phyloP scores from a whole-genome alignment of 176 grass and related monocot species.

The Melocanna baccifera region DNA sequence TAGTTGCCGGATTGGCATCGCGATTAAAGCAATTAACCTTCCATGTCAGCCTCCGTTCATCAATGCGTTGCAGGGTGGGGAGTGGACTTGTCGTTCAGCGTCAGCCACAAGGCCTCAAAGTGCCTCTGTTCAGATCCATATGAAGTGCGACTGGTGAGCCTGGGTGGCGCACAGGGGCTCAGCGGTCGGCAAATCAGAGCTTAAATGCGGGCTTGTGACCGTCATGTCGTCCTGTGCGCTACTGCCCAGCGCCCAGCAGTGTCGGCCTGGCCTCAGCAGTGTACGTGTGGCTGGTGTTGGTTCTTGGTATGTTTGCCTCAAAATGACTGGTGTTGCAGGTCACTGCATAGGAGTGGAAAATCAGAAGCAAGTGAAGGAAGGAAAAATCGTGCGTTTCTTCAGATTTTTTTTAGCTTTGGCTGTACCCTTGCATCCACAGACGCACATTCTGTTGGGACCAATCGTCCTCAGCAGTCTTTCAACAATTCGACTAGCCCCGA shows the following conservation, averaged over 20 bases:
- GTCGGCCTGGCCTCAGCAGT: neutral
- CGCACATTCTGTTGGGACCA: neutral
- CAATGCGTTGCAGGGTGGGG: neutral
- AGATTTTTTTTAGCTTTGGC: neutral
- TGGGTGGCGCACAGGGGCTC: neutral
- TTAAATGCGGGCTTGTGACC: neutral
- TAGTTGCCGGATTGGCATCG: neutral
- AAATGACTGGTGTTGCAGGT: neutral
- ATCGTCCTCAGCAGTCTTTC: too few relatives aligned
- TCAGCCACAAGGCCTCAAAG: neutral
- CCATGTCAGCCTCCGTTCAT: constrained; percentile 15
- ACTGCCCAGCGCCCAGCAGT: neutral
- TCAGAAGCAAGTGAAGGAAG: neutral
- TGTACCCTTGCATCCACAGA: too few relatives aligned
- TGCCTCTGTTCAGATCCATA: neutral
- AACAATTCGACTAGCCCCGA: neutral
- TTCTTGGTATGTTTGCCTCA: neutral
- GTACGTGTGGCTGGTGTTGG: constrained; percentile 12
- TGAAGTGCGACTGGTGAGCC: neutral
- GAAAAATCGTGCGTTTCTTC: neutral
- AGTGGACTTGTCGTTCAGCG: neutral
- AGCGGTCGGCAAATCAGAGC: constrained; percentile 3
- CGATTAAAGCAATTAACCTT: neutral
- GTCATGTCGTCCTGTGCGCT: neutral
- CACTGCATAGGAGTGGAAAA: neutral